These are phyloP conservation scores for Malassezia caprae DNA, from an alignment of 1,284 basidiomycete species.

Conservation along the genomic window DNA sequence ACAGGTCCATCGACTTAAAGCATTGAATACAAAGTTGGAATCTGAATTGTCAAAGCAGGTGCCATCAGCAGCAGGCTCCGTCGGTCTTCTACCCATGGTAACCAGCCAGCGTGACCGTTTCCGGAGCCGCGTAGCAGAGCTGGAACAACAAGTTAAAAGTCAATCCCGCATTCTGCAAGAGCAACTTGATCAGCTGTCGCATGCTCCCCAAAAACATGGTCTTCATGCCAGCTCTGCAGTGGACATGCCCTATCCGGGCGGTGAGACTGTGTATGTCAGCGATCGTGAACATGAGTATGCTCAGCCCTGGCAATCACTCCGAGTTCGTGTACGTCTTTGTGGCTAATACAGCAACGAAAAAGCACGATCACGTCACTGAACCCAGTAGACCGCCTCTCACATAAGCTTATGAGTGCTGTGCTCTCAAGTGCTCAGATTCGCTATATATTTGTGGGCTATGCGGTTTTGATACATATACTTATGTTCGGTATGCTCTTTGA, in stretches of 20 bases:
- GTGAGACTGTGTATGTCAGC: background rate
- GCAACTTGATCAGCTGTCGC: conserved; percentile 38
- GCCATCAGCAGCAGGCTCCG: background rate
- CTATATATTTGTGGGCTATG: conserved; percentile 71
- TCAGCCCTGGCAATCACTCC: conserved; percentile 95
- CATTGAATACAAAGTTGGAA: conserved; percentile 78
- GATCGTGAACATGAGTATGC: conserved; percentile 76
- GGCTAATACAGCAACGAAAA: conserved; percentile 65
- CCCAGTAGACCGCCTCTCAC: conserved; percentile 76
- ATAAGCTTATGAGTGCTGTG: conserved; percentile 71
- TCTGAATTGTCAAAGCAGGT: conserved; percentile 57
- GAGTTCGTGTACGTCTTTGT: conserved; percentile 64
- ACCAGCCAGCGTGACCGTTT: conserved; percentile 61
- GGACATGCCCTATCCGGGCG: conserved; percentile 51
- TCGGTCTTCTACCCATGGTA: conserved; percentile 57
- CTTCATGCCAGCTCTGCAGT: background rate
- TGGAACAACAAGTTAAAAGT: conserved; percentile 86
- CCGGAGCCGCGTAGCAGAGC: conserved; percentile 62
- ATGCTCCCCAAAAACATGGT: conserved; percentile 33
- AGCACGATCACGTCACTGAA: conserved; percentile 83
- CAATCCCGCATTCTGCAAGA: conserved; percentile 89
- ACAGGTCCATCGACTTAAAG: conserved; percentile 52
- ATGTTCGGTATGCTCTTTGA: conserved; percentile 59
- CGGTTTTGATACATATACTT: conserved; percentile 64
- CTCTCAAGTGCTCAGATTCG: conserved; percentile 64